These are phyloP conservation scores for Parsonsia alboflavescens DNA, from an alignment of 257 asterid genomes.

Conservation along the genomic window DNA sequence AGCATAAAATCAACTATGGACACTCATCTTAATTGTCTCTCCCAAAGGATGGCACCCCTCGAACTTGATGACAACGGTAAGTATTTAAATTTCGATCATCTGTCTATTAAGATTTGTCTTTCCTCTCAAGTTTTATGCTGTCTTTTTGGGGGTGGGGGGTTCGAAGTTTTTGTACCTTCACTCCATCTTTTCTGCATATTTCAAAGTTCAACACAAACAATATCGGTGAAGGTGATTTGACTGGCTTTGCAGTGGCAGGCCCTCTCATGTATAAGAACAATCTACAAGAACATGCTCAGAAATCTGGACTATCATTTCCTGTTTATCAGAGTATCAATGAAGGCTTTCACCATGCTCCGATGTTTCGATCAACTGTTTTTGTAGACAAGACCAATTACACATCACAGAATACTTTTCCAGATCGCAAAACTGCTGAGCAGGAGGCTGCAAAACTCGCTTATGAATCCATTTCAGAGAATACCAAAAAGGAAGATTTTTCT, in stretches of 20 bases:
- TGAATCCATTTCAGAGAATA: constrained; percentile 12
- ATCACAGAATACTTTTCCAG: constrained; percentile 14
- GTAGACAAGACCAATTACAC: constrained; percentile 15
- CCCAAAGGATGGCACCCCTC: neutral
- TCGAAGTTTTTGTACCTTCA: neutral
- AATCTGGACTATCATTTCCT: constrained; percentile 19
- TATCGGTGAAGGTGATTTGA: neutral
- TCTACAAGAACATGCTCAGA: constrained; percentile 28
- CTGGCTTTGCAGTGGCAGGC: constrained; percentile 3
- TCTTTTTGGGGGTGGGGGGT: too few species aligned
- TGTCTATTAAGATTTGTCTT: neutral
- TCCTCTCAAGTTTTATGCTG: neutral
- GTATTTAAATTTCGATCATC: neutral
- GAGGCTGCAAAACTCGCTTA: constrained; percentile 29
- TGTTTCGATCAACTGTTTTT: constrained; percentile 20
- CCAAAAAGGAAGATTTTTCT: constrained; percentile 9
- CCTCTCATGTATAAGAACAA: constrained; percentile 21
- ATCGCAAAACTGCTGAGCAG: constrained; percentile 25
- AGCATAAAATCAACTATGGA: neutral
- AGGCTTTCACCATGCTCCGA: constrained; percentile 27
- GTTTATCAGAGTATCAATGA: constrained; percentile 21
- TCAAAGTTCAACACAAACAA: neutral
- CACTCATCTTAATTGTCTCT: neutral
- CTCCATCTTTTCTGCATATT: neutral
- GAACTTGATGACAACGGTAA: constrained; percentile 9